Conservation (phyloP, 1,284 basidiomycete species). For the Leccinum subrobustum region DNA sequence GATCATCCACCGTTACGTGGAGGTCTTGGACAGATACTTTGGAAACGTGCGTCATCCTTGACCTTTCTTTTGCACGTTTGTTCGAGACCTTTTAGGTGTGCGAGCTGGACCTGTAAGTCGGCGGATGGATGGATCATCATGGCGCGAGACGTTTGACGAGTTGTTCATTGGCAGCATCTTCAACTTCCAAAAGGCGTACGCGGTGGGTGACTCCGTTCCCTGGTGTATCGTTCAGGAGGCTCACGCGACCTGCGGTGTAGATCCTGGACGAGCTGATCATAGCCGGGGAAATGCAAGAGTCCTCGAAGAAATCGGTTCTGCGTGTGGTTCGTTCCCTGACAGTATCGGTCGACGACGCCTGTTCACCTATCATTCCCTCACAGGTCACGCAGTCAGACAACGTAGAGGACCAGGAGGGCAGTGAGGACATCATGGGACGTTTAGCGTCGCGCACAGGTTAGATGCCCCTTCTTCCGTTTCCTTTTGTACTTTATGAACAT, state of each 20-base stretch:
- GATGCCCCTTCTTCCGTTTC: constrained; percentile 20
- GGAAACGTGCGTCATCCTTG: constrained; percentile 73
- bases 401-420: constrained; percentile 79
- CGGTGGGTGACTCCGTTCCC: constrained; percentile 49
- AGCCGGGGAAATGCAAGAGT: constrained; percentile 97
- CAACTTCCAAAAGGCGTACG: constrained; percentile 98
- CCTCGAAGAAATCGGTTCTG: constrained; percentile 96
- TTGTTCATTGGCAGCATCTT: constrained; percentile 68
- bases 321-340: constrained; percentile 59
- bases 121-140: neutral
- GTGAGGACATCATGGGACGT: constrained; percentile 75
- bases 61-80: neutral
- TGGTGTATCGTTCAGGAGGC: constrained; percentile 2
- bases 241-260: constrained; percentile 38
- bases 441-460: constrained; percentile 68
- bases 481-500: constrained; percentile 14
- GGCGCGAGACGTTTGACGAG: neutral
- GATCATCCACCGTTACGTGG: constrained; percentile 98
- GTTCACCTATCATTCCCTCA: constrained; percentile 3
- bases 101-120: constrained; percentile 85
- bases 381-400: constrained; percentile 80
- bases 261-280: constrained; percentile 98
- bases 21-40: constrained; percentile 98
- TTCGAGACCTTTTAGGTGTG: constrained; percentile 65
- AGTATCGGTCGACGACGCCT: neutral